Evolutionary conservation across 345 rosid species (phyloP).

Genomic region (Ailanthus altissimus): DNA sequence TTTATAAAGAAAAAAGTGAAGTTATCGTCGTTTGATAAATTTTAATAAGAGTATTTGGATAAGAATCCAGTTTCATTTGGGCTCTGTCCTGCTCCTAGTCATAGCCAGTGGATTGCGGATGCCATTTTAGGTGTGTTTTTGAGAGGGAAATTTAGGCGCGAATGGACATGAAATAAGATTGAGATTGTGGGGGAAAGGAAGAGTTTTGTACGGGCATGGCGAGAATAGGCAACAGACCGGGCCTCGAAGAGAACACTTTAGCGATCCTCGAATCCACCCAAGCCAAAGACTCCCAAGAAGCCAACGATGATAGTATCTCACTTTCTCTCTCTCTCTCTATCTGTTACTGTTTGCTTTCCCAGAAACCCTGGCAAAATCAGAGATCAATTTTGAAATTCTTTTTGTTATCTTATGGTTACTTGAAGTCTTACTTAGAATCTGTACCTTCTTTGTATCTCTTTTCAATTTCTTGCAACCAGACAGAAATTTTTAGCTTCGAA

Average conservation of each 20-base stretch:
- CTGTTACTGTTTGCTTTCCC: conserved; percentile 5
- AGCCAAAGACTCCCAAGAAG: conserved; percentile 50
- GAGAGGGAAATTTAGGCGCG: neutral
- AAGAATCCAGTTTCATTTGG: no score
- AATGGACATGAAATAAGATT: no score
- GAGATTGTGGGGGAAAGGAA: neutral
- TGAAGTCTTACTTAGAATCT: neutral
- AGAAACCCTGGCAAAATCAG: conserved; percentile 7
- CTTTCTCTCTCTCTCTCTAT: neutral
- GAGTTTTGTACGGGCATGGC: no score
- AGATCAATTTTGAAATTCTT: neutral
- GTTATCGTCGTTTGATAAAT: no score
- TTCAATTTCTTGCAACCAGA: neutral
- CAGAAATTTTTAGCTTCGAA: neutral
- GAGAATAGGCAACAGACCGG: conserved; percentile 28
- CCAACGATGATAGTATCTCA: conserved; percentile 61
- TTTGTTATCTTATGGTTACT: neutral
- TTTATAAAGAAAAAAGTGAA: no score
- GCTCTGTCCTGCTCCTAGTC: no score
- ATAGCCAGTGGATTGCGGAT: no score
- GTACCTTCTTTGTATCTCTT: no score
- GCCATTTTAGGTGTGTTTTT: no score
- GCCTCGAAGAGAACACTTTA: conserved; percentile 67
- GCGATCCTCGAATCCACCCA: conserved; percentile 68
- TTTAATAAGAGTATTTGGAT: no score